These are phyloP conservation scores for Casuarina equisetifolia DNA, from an alignment of 306 rosid species.

Conservation along the genomic window DNA sequence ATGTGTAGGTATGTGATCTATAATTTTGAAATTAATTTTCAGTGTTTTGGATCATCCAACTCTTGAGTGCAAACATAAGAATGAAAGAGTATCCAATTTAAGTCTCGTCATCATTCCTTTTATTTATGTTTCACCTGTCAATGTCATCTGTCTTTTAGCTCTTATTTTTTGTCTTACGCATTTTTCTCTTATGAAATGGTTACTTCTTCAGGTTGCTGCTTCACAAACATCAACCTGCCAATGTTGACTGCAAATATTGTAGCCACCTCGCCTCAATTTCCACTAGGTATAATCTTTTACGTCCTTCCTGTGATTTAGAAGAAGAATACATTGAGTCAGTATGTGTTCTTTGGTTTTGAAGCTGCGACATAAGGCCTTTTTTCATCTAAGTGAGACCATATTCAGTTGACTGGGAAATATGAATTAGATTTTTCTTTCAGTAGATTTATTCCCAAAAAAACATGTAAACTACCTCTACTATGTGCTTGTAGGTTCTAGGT, in stretches of 20 bases:
- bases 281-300: not conserved
- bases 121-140: not conserved
- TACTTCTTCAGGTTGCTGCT: not conserved
- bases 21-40: not conserved
- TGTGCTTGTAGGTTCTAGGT: not conserved
- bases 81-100: not conserved
- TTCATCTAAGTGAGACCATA: not conserved
- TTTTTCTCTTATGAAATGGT: not conserved
- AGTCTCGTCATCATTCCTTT: not conserved
- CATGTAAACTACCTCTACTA: not conserved
- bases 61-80: not conserved
- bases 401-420: not conserved
- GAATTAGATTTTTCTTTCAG: not conserved
- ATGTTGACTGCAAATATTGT: conserved; percentile 11
- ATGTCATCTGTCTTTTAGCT: not conserved
- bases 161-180: not conserved
- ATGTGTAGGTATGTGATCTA: not conserved
- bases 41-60: conserved; percentile 1
- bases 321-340: too few species aligned
- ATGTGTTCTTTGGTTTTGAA: not conserved
- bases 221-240: not conserved
- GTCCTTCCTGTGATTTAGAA: not conserved
- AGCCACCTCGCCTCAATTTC: not conserved
- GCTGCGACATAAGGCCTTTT: not conserved
- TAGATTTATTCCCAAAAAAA: not conserved